phyloP scores from a whole-genome alignment of 208 protist species.

The Phytomonas sp. region DNA sequence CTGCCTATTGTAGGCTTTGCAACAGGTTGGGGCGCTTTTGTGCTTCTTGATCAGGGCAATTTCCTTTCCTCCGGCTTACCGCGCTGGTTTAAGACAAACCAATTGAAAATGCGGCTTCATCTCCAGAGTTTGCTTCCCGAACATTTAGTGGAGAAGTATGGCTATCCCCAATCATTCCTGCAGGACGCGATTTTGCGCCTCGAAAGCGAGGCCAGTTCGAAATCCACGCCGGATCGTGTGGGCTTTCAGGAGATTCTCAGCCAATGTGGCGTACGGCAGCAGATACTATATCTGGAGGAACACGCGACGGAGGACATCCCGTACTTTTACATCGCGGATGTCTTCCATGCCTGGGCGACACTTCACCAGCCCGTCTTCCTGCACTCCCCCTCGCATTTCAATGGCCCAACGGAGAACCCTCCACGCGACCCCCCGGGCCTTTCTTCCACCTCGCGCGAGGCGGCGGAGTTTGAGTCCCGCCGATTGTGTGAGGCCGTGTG shows the following conservation, averaged over 20 bases:
- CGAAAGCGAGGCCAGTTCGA: constrained; percentile 32
- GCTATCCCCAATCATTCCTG: constrained; percentile 41
- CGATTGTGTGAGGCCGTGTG: constrained; percentile 48
- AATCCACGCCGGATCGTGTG: constrained; percentile 27
- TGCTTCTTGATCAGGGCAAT: constrained; percentile 25
- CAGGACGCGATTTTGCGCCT: constrained; percentile 33
- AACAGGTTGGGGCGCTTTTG: constrained; percentile 53
- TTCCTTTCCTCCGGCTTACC: constrained; percentile 28
- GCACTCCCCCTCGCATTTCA: not conserved
- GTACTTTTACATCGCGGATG: constrained; percentile 85
- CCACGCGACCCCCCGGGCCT: not conserved
- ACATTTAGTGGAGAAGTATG: constrained; percentile 43
- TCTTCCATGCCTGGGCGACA: constrained; percentile 74
- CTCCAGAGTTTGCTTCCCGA: constrained; percentile 44
- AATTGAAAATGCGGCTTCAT: constrained; percentile 51
- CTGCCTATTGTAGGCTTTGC: constrained; percentile 56
- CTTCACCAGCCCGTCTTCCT: constrained; percentile 25
- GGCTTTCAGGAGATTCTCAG: constrained; percentile 70
- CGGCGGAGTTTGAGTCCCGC: constrained; percentile 38
- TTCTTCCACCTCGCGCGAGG: constrained; percentile 14
- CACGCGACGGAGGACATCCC: constrained; percentile 77
- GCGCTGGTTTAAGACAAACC: constrained; percentile 35
- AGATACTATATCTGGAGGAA: constrained; percentile 76
- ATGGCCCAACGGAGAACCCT: not conserved
- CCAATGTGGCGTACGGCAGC: constrained; percentile 61